phyloP scores from a whole-genome alignment of 306 rosid genomes.

The Hylodesmum podocarpum region DNA sequence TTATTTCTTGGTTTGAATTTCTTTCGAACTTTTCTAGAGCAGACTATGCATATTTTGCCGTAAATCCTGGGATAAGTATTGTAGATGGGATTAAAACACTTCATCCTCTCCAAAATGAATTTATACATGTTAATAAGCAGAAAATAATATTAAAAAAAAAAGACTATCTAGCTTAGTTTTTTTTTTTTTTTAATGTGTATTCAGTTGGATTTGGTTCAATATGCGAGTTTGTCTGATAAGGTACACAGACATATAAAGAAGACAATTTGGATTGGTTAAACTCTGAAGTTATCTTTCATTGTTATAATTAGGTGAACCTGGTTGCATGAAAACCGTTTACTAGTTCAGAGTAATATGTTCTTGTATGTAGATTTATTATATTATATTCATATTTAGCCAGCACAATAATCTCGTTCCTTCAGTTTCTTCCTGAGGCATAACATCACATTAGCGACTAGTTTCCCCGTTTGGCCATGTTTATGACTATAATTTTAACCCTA shows the following conservation, averaged over 20 bases:
- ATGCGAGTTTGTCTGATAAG: background rate
- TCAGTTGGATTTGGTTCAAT: background rate
- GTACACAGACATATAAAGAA: conserved; percentile 23
- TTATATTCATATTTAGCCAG: background rate
- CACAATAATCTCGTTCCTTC: background rate
- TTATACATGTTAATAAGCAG: background rate
- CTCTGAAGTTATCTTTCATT: conserved; percentile 31
- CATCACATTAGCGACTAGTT: background rate
- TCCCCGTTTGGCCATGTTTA: background rate
- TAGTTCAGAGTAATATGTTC: background rate
- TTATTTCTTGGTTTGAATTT: background rate
- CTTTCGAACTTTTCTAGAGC: background rate
- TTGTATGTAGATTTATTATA: background rate
- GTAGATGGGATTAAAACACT: background rate
- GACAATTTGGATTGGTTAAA: conserved; percentile 24
- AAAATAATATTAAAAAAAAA: background rate
- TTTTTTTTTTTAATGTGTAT: background rate
- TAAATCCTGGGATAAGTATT: background rate
- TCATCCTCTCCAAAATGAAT: background rate
- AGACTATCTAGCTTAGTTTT: background rate
- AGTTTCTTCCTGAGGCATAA: background rate
- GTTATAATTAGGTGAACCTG: conserved; percentile 19
- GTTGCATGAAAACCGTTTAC: conserved; percentile 12
- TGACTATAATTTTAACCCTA: background rate
- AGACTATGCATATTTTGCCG: background rate